Evolutionary conservation across 2,329 filamentous ascomycete species (phyloP).

Genomic region (Ilyonectria robusta): DNA sequence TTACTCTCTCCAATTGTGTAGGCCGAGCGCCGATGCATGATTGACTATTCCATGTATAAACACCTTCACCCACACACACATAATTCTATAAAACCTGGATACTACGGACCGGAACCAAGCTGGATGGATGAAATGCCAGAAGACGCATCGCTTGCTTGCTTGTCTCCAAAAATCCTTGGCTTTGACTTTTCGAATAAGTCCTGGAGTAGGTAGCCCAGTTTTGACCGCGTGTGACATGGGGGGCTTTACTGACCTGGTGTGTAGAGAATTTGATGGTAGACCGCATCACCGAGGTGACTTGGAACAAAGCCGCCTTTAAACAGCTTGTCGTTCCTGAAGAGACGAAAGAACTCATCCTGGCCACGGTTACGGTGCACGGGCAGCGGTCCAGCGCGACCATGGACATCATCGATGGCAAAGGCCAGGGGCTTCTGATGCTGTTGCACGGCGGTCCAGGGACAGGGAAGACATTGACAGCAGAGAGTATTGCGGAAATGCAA

Average conservation of each 20-base stretch:
- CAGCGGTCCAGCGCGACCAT: slow-evolving; percentile 12
- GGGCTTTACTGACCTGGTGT: background rate
- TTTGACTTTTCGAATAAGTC: slow-evolving; percentile 31
- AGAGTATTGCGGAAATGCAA: slow-evolving; percentile 35
- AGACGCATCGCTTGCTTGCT: background rate
- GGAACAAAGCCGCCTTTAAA: slow-evolving; percentile 30
- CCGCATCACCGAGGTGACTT: slow-evolving; percentile 25
- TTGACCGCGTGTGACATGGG: too few relatives aligned
- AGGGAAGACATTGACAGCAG: slow-evolving; percentile 34
- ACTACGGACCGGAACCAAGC: background rate
- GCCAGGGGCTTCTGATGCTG: slow-evolving; percentile 23
- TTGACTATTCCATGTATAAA: slow-evolving; percentile 29
- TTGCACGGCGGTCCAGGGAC: slow-evolving; percentile 19
- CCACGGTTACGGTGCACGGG: slow-evolving; percentile 28
- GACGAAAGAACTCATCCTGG: slow-evolving; percentile 27
- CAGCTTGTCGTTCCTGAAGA: slow-evolving; percentile 25
- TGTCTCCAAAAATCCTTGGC: slow-evolving; percentile 8
- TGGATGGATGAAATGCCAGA: background rate
- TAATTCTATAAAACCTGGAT: too few relatives aligned
- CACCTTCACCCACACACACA: slow-evolving; percentile 11
- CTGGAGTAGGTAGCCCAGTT: slow-evolving; percentile 12
- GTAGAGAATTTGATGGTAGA: slow-evolving; percentile 3
- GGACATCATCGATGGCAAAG: slow-evolving; percentile 23
- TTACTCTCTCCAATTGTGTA: background rate
- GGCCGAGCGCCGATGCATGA: slow-evolving; percentile 26